Conservation (phyloP, 2,329 filamentous ascomycete genomes). For the Colletotrichum chlorophyti region DNA sequence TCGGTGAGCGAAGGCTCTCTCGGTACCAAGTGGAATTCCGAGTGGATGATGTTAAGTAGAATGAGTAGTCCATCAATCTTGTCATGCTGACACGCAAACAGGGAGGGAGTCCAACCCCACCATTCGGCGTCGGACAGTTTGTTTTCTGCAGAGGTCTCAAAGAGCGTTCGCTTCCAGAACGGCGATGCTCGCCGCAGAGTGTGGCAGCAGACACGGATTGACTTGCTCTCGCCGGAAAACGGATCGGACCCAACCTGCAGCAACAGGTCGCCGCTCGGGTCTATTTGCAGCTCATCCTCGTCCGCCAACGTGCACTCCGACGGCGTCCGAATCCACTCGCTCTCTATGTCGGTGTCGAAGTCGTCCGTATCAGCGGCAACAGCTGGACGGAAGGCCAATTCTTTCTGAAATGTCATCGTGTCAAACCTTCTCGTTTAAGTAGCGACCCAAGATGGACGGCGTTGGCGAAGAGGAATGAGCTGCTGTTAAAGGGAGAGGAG, state of each 20-base stretch:
- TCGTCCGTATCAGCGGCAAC: neutral
- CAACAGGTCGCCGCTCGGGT: conserved; percentile 8
- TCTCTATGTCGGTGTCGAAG: conserved; percentile 14
- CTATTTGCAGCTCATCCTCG: conserved; percentile 14
- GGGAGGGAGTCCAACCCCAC: conserved; percentile 1
- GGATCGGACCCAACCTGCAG: neutral
- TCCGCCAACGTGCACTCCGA: conserved; percentile 1
- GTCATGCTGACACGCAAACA: conserved; percentile 11
- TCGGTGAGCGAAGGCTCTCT: neutral
- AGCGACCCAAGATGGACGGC: neutral
- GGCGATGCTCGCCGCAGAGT: conserved; percentile 17
- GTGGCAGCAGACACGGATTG: conserved; percentile 15
- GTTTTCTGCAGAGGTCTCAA: neutral
- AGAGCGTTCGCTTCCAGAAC: conserved; percentile 14
- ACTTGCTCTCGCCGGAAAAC: neutral
- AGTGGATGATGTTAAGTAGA: conserved; percentile 22
- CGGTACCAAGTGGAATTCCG: neutral
- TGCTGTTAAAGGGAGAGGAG: neutral
- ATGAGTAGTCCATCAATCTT: conserved; percentile 11
- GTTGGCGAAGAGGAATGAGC: neutral
- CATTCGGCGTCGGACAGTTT: neutral
- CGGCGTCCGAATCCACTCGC: conserved; percentile 16
- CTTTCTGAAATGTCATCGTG: conserved; percentile 3
- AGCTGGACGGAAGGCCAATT: neutral
- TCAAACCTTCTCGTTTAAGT: neutral